These are phyloP conservation scores for Agapanthus africanus DNA, from an alignment of 106 monocot genomes.

Conservation along the genomic window DNA sequence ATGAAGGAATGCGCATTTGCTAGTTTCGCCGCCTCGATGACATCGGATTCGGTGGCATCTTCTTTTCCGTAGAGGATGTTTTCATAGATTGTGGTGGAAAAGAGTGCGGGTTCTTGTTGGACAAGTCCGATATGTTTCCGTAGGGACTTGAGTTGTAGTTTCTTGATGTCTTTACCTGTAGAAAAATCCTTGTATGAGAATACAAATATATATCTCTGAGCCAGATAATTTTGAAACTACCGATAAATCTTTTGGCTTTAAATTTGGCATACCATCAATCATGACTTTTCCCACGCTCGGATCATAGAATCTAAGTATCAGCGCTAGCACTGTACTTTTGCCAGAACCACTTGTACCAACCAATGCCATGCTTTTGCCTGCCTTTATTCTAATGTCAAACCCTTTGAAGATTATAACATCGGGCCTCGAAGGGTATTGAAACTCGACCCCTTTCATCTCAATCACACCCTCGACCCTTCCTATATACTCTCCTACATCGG, in stretches of 20 bases:
- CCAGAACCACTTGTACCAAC: slow-evolving; percentile 75
- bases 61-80: slow-evolving; percentile 93
- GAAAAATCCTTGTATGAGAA: too few species aligned
- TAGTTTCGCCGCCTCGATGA: slow-evolving; percentile 77
- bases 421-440: slow-evolving; percentile 58
- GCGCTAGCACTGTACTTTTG: slow-evolving; percentile 53
- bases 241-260: too few species aligned
- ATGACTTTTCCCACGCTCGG: slow-evolving; percentile 45
- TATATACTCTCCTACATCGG: slow-evolving; percentile 51
- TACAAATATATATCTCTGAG: too few species aligned
- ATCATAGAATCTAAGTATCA: slow-evolving; percentile 65
- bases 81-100: slow-evolving; percentile 75
- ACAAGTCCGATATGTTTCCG: slow-evolving; percentile 78
- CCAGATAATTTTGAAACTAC: too few species aligned
- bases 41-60: slow-evolving; percentile 59
- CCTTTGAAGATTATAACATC: slow-evolving; percentile 46
- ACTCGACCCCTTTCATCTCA: slow-evolving; percentile 52
- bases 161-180: slow-evolving; percentile 81
- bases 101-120: slow-evolving; percentile 90
- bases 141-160: slow-evolving; percentile 60
- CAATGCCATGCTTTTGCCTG: slow-evolving; percentile 64
- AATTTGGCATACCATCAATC: slow-evolving; percentile 47
- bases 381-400: slow-evolving; percentile 44
- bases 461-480: slow-evolving; percentile 42
- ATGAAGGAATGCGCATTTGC: slow-evolving; percentile 97